phyloP scores from a whole-genome alignment of 768 basidiomycete genomes.

The Floccularia luteovirens region DNA sequence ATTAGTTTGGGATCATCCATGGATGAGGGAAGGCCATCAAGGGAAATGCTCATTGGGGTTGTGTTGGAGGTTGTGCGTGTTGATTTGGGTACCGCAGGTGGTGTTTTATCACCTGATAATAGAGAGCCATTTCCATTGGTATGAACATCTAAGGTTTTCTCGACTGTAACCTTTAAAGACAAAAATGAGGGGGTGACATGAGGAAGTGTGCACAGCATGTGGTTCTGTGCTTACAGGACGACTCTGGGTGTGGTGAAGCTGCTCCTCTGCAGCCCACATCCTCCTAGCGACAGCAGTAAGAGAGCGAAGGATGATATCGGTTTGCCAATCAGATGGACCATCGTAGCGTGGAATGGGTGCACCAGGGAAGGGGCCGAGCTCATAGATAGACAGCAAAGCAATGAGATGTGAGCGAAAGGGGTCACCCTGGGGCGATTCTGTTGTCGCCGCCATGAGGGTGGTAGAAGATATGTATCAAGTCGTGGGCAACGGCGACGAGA shows the following conservation, averaged over 20 bases:
- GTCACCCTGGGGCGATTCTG: constrained; percentile 10
- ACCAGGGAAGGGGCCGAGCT: constrained; percentile 35
- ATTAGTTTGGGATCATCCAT: constrained; percentile 25
- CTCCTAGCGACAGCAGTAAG: constrained; percentile 42
- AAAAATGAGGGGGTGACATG: too few species aligned
- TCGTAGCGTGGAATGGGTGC: constrained; percentile 40
- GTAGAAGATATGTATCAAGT: too few species aligned
- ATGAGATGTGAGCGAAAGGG: constrained; percentile 37
- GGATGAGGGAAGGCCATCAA: constrained; percentile 37
- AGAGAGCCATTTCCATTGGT: not conserved
- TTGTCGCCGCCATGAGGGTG: too few species aligned
- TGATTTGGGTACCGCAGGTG: constrained; percentile 10
- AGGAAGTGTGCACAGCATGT: too few species aligned
- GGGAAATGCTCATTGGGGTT: constrained; percentile 35
- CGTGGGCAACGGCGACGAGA: too few species aligned
- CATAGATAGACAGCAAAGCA: constrained; percentile 49
- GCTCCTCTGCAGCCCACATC: constrained; percentile 51
- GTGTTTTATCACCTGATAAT: constrained; percentile 4
- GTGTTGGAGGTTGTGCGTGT: constrained; percentile 4
- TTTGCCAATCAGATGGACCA: constrained; percentile 49
- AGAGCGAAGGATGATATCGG: constrained; percentile 45
- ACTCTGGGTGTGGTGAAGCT: too few species aligned
- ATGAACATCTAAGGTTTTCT: too few species aligned
- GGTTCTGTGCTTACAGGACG: constrained; percentile 23
- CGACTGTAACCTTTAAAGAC: too few species aligned